Conservation (phyloP, 2,329 filamentous ascomycete genomes). For the Atkinsonella hypoxylon region DNA sequence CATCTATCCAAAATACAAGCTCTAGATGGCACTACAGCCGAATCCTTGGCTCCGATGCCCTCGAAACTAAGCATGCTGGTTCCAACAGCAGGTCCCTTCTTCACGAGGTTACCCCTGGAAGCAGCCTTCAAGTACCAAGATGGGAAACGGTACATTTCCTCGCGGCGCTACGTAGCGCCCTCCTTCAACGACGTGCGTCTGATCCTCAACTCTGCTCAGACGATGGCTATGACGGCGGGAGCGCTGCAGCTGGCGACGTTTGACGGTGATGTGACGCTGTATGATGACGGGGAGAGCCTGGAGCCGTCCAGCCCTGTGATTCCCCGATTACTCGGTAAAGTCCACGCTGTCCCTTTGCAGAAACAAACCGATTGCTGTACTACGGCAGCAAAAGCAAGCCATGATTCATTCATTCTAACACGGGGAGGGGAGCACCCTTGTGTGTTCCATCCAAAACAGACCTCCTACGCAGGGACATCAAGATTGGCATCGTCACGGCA, state of each 20-base stretch:
- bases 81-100: constrained; percentile 84
- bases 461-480: constrained; percentile 65
- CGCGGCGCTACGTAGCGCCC: constrained; percentile 82
- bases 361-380: not conserved
- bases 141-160: constrained; percentile 72
- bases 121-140: constrained; percentile 91
- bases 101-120: constrained; percentile 75
- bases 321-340: constrained; percentile 39
- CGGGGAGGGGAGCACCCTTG: no score
- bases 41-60: constrained; percentile 32
- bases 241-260: constrained; percentile 82
- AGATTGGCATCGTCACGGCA: constrained; percentile 90
- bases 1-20: constrained; percentile 3
- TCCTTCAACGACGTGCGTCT: constrained; percentile 95
- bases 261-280: constrained; percentile 94
- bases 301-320: constrained; percentile 69
- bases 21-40: not conserved
- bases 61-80: constrained; percentile 91
- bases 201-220: constrained; percentile 87
- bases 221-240: constrained; percentile 76
- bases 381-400: no score
- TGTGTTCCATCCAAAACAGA: constrained; percentile 23
- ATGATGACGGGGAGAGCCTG: constrained; percentile 77
- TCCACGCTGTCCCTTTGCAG: not conserved
- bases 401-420: no score